Evolutionary conservation across 2,329 filamentous ascomycete species (phyloP), one percentile per base, ranked within the genome.

Genomic region (Clarireedia sp.): DNA sequence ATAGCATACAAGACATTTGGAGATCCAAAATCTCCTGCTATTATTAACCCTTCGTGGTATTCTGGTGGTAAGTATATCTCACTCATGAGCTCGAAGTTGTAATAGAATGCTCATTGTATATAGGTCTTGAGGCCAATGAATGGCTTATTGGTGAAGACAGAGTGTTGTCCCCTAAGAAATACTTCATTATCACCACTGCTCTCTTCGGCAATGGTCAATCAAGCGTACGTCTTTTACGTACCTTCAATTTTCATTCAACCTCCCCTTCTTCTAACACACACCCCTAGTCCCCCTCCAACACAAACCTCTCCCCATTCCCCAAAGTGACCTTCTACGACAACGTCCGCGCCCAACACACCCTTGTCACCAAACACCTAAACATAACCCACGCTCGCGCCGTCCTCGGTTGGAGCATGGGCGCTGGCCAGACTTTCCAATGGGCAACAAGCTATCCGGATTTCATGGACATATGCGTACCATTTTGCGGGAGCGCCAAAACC

Each of bases 1-100:
- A 81, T 92, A 53, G 86, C 87, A 16, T 92, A 89, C 75, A 90
- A 87, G 69, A 89, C 87, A 0, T 85, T 87, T 62, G 88, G 88
- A 19, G 74, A 83, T 55, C 67, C 79, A 0, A 76, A 73, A 0
- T 74, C 72, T 5, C 86, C 87, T 7, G 82, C 82, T 2, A 80
- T 91, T 56, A 78, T 91, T 58, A 91, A 91, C 65, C 88, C 87
- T 2, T 83, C 83, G 2, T 91, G 87, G 87, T 91, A 84, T 67
- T 84, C 81, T 16, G 83, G 83, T 57, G 61, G 77, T 80, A 67
- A 50, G 75, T 69, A 21, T n/a, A 16, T 12, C 23, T 10, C 8
- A 12, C 14, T 44, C 10, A 1, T 36, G 33, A 41, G n/a, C 40
- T 43, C 9, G 9, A 9, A 21, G 9, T 23, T 43, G 5, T 12